Evolutionary conservation across 1,139 yeast species (phyloP), one percentile per base, ranked within the genome.

Genomic region (Suhomyces yuchorum): DNA sequence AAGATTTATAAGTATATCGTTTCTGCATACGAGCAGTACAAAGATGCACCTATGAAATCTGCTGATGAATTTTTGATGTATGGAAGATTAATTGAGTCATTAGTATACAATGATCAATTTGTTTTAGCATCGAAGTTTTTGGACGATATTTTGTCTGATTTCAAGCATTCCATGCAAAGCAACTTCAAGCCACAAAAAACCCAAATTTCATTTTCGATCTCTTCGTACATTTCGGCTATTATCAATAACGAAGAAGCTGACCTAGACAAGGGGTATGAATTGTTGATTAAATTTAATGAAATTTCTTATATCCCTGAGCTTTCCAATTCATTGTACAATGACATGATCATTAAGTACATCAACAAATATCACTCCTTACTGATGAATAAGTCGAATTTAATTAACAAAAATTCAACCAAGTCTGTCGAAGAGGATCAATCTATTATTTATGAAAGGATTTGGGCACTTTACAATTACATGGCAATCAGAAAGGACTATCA

Each of bases 41-140:
- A 65, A 44, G 42, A 47, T 3, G 42, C 54, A 1, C 36, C 43
- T 0, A 37, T 51, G 6, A 50, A 47, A 19, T 30, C 14, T n/a
- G 43, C 20, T 8, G 55, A 68, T 47, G 83, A 81, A 55, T 78
- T 71, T 56, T 61, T 63, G 32, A 73, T 84, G 34, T 84, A 84
- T 60, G 65, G 80, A 1, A 63, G 71, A 39, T 62, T 83, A 51
- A 70, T 85, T 33, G 72, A 81, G 37, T 71, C 84, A 1, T 68
- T 85, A 48, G 71, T 82, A 8, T 66, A 68, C 49, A 78, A 80
- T 40, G 76, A 75, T 39, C 79, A 82, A 54, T 55, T 73, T 37
- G 67, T 71, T 4, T 56, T 75, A 33, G 84, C 90, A 1, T 75
- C 85, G 0, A 73, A 77, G 52, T 75, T 84, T 47, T 66, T 86